Evolutionary conservation across 306 rosid species (phyloP).

Genomic region (Rosa chinensis): DNA sequence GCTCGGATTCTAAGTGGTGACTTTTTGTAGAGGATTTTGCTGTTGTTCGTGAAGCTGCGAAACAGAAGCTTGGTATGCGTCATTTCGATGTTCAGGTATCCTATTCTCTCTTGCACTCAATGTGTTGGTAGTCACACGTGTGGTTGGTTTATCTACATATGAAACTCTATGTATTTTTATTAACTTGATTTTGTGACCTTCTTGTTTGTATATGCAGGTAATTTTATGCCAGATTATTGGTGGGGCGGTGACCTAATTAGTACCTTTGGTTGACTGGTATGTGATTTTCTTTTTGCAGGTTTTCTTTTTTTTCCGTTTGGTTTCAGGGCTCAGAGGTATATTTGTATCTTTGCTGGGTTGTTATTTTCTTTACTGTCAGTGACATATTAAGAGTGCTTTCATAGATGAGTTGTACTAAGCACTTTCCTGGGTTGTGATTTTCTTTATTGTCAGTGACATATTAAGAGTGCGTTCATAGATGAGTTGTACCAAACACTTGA

Average conservation of each 20-base stretch:
- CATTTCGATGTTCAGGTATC: conserved; percentile 96
- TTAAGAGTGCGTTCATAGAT: too few relatives aligned
- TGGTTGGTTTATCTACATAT: background rate
- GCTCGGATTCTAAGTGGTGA: background rate
- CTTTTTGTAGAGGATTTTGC: conserved; percentile 78
- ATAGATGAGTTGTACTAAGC: too few relatives aligned
- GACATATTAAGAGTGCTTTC: too few relatives aligned
- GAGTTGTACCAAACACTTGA: too few relatives aligned
- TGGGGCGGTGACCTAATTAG: conserved; percentile 56
- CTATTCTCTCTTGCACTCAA: background rate
- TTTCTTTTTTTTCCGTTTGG: too few relatives aligned
- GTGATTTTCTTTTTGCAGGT: too few relatives aligned
- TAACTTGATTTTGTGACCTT: background rate
- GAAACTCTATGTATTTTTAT: background rate
- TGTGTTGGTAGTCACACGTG: background rate
- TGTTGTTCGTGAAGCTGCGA: conserved; percentile 97
- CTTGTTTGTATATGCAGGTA: conserved; percentile 15
- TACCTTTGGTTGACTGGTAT: too few relatives aligned
- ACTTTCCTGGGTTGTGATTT: too few relatives aligned
- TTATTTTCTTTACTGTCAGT: too few relatives aligned
- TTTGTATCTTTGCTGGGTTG: too few relatives aligned
- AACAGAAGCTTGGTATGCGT: conserved; percentile 92
- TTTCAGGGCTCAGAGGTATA: too few relatives aligned
- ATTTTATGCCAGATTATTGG: conserved; percentile 70
- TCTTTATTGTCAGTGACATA: too few relatives aligned